Evolutionary conservation across 257 asterid genomes (phyloP).

Genomic region (Striga asiatica): DNA sequence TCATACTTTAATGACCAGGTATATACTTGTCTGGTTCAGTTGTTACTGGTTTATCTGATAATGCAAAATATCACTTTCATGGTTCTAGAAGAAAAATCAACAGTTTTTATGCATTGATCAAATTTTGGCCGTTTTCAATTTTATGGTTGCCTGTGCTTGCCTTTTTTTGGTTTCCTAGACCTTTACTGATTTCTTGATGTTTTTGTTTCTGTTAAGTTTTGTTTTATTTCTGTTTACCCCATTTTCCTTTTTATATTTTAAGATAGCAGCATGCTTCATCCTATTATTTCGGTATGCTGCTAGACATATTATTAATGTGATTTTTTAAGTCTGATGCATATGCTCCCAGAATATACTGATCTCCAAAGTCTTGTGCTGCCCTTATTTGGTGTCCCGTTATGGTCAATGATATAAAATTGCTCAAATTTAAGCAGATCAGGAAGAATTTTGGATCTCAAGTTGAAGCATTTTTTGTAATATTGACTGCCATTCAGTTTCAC

Average conservation of each 20-base stretch:
- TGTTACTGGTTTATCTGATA: background rate
- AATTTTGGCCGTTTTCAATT: background rate
- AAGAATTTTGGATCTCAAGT: constrained; percentile 81
- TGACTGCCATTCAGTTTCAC: constrained; percentile 86
- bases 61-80: background rate
- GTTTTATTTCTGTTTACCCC: background rate
- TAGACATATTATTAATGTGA: background rate
- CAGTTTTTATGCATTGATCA: constrained; percentile 3
- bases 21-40: constrained; percentile 5
- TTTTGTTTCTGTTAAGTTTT: too few relatives aligned
- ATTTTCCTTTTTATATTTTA: background rate
- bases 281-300: too few relatives aligned
- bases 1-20: background rate
- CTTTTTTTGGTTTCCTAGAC: too few relatives aligned
- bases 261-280: background rate
- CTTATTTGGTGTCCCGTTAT: background rate
- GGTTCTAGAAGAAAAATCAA: constrained; percentile 6
- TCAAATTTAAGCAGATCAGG: constrained; percentile 51
- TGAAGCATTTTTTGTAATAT: constrained; percentile 74
- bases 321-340: background rate
- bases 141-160: background rate
- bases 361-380: background rate
- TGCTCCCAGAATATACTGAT: background rate
- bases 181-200: too few relatives aligned
- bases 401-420: constrained; percentile 16